These are phyloP conservation scores for Lolium multiflorum DNA, from an alignment of 176 grass and related monocot genomes.

Conservation along the genomic window DNA sequence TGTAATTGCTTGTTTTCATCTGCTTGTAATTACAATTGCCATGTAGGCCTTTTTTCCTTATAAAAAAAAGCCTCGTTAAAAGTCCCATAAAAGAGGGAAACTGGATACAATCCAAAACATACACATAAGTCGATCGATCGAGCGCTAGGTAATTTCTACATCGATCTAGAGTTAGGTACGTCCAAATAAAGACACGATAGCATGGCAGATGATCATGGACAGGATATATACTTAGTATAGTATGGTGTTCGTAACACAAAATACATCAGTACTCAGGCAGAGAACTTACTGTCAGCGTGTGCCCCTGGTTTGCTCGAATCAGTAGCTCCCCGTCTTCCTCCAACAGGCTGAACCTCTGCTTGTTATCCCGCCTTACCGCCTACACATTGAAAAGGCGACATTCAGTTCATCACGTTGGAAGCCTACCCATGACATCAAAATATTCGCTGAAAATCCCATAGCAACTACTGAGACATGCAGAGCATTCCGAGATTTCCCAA, in stretches of 20 bases:
- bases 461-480: background rate
- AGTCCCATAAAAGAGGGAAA: no score
- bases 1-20: no score
- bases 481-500: background rate
- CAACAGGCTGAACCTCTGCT: slow-evolving; percentile 84
- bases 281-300: slow-evolving; percentile 67
- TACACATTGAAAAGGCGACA: slow-evolving; percentile 32
- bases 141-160: no score
- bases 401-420: background rate
- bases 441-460: background rate
- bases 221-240: background rate
- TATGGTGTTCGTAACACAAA: background rate
- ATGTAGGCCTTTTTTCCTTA: no score
- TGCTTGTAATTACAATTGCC: no score
- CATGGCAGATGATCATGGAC: background rate
- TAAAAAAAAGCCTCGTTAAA: no score
- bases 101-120: no score
- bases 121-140: no score
- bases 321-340: slow-evolving; percentile 83
- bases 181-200: background rate
- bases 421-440: background rate
- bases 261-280: background rate
- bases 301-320: slow-evolving; percentile 91
- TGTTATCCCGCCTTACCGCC: slow-evolving; percentile 81
- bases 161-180: no score